Percentiles rank a stretch among this genome's conserved stretches.
Conservation (phyloP, 1,139 yeast species). For the Yamadazyma triangularis region DNA sequence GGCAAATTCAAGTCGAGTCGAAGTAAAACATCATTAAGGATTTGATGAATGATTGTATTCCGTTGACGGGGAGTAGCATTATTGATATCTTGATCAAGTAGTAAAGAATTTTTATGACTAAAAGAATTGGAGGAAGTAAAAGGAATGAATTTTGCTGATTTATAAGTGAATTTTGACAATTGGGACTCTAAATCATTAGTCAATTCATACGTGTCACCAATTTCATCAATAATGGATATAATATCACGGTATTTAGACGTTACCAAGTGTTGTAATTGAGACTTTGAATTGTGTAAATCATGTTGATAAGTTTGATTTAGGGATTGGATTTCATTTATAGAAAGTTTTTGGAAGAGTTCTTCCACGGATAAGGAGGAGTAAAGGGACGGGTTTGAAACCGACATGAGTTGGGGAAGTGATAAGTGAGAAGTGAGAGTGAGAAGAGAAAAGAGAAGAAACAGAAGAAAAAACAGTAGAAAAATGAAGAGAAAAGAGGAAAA, state of each 20-base stretch:
- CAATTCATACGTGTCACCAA: slow-evolving; percentile 47
- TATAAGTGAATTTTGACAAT: slow-evolving; percentile 31
- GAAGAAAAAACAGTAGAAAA: too few species aligned
- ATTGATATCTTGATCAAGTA: slow-evolving; percentile 14
- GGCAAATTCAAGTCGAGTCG: slow-evolving; percentile 15
- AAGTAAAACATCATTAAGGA: slow-evolving; percentile 8
- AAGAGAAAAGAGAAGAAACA: too few species aligned
- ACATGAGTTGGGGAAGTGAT: too few species aligned
- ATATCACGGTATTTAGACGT: slow-evolving; percentile 66
- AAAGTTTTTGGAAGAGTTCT: slow-evolving; percentile 30
- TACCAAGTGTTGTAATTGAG: slow-evolving; percentile 53
- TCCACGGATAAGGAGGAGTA: slow-evolving; percentile 20
- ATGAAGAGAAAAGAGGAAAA: too few species aligned
- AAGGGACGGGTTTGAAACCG: too few species aligned
- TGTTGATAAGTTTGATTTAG: slow-evolving; percentile 25
- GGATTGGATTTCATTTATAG: slow-evolving; percentile 32
- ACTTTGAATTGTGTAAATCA: slow-evolving; percentile 18
- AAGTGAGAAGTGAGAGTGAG: too few species aligned
- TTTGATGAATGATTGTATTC: slow-evolving; percentile 5
- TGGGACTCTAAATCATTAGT: slow-evolving; percentile 26
- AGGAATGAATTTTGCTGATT: slow-evolving; percentile 24
- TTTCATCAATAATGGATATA: slow-evolving; percentile 64
- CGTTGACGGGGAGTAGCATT: neutral
- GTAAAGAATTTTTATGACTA: slow-evolving; percentile 17
- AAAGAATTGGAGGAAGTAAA: slow-evolving; percentile 19